phyloP scores from a whole-genome alignment of 2,329 filamentous ascomycete genomes.

The Aspergillus pseudoviridinutans region DNA sequence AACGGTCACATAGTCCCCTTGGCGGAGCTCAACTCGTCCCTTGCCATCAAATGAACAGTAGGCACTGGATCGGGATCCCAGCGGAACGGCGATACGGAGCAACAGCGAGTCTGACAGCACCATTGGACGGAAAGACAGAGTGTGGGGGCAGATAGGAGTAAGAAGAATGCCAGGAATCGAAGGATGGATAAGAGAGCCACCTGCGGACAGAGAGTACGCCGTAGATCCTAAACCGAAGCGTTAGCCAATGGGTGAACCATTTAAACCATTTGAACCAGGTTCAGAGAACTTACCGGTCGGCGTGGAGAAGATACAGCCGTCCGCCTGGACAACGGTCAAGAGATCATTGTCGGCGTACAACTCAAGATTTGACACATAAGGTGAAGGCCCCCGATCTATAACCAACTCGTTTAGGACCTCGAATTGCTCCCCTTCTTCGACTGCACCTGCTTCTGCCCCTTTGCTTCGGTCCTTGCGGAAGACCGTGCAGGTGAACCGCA shows the following conservation, averaged over 20 bases:
- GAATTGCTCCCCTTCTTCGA: conserved; percentile 89
- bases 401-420: conserved; percentile 98
- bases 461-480: conserved; percentile 63
- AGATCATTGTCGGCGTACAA: conserved; percentile 93
- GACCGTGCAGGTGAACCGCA: conserved; percentile 98
- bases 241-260: conserved; percentile 3
- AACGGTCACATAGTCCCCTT: conserved; percentile 94
- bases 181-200: conserved; percentile 90
- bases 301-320: conserved; percentile 96
- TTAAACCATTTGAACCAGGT: neutral
- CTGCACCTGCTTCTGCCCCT: conserved; percentile 50
- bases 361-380: conserved; percentile 95
- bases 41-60: conserved; percentile 99
- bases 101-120: conserved; percentile 92
- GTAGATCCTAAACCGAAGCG: conserved; percentile 58
- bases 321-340: conserved; percentile 90
- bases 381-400: conserved; percentile 93
- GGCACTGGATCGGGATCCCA: conserved; percentile 80
- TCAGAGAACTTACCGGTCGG: conserved; percentile 63
- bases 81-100: conserved; percentile 81
- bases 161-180: conserved; percentile 95
- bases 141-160: conserved; percentile 96
- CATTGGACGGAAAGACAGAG: conserved; percentile 95
- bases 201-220: conserved; percentile 92
- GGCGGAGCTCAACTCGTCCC: conserved; percentile 84